Evolutionary conservation across 169 alveolate genomes (phyloP).

Genomic region (Plasmodium berghei): DNA sequence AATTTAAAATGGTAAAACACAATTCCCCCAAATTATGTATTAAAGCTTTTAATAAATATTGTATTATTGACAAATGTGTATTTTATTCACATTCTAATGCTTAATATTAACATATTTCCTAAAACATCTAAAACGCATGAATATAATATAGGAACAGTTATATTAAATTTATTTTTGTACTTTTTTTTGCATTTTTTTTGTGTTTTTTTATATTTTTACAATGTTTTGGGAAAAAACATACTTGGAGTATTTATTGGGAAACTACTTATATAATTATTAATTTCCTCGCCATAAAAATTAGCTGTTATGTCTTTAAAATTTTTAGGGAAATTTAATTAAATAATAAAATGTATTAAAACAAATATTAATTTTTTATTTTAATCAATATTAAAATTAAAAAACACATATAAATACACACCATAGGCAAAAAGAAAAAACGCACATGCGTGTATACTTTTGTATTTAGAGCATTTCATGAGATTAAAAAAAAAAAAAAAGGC

Average conservation of each 20-base stretch:
- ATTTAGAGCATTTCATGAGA: too few relatives aligned
- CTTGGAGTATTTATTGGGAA: neutral
- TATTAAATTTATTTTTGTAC: neutral
- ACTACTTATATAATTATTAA: neutral
- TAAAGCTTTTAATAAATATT: too few relatives aligned
- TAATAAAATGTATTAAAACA: neutral
- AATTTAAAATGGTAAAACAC: too few relatives aligned
- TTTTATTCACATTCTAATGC: too few relatives aligned
- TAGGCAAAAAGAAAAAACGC: neutral
- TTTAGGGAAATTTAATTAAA: neutral
- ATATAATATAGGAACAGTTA: too few relatives aligned
- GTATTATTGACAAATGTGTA: too few relatives aligned
- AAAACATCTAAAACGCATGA: too few relatives aligned
- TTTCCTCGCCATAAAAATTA: conserved; percentile 18
- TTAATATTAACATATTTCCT: too few relatives aligned
- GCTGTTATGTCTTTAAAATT: conserved; percentile 13
- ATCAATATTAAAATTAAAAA: neutral
- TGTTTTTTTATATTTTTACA: conserved; percentile 18
- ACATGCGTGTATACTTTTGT: neutral
- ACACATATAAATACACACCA: neutral
- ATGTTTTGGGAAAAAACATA: neutral
- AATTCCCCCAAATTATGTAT: too few relatives aligned
- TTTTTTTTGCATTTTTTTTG: too few relatives aligned
- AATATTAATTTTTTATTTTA: conserved; percentile 13
- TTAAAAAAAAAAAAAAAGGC: too few relatives aligned